phyloP scores from a whole-genome alignment of 2,329 filamentous ascomycete species.

The Fusarium denticulatum region DNA sequence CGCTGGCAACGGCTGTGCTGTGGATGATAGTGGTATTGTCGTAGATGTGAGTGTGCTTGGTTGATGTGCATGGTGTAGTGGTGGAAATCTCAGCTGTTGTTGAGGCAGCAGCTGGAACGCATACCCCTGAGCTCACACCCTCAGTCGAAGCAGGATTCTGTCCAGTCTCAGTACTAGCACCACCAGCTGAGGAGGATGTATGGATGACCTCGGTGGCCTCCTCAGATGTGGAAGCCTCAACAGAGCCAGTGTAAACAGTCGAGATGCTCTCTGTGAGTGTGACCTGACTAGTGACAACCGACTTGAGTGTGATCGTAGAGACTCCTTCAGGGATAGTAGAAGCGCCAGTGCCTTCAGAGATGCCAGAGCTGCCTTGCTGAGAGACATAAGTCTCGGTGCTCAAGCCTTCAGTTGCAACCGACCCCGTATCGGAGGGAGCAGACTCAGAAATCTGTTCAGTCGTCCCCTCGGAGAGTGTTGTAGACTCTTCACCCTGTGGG shows the following conservation, averaged over 20 bases:
- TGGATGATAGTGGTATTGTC: constrained; percentile 26
- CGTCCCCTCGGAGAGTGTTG: neutral
- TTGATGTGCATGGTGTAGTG: constrained; percentile 16
- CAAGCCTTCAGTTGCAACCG: neutral
- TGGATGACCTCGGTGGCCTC: neutral
- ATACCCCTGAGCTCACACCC: neutral
- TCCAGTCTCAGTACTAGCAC: constrained; percentile 5
- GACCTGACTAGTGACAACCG: constrained; percentile 16
- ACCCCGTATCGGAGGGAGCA: neutral
- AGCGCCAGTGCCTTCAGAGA: neutral
- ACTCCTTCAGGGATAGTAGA: neutral
- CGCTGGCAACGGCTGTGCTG: neutral
- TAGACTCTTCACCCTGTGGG: neutral
- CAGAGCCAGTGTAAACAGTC: neutral
- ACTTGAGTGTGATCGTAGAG: constrained; percentile 13
- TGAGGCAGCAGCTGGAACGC: neutral
- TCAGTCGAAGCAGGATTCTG: neutral
- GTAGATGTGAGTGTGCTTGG: constrained; percentile 26
- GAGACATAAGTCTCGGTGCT: constrained; percentile 5
- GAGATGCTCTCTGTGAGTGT: constrained; percentile 12
- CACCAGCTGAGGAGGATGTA: neutral
- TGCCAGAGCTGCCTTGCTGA: constrained; percentile 3
- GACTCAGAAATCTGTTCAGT: neutral
- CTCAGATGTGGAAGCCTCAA: neutral
- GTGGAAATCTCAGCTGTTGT: neutral